A percentile compares a stretch with the other conserved stretches of the same genome.
Evolutionary conservation across 164 flowering plant genomes (phyloP).

Genomic region (Vitis riparia): DNA sequence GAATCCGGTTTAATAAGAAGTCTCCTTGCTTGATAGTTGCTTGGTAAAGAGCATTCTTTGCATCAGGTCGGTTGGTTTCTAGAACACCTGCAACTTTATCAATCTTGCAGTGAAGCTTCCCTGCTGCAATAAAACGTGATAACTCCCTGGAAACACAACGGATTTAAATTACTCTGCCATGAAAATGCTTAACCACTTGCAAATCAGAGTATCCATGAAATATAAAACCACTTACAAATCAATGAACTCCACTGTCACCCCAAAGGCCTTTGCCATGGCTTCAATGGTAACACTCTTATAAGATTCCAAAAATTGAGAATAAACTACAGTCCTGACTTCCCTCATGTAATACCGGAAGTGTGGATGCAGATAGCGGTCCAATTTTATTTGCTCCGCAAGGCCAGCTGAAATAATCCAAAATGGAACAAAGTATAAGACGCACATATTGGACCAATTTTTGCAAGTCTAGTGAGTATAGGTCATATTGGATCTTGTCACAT

Average conservation of each 20-base stretch:
- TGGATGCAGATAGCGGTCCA: conserved; percentile 88
- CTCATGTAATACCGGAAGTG: conserved; percentile 98
- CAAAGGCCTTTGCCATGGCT: conserved; percentile 97
- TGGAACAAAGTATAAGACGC: neutral
- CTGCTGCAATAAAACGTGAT: conserved; percentile 95
- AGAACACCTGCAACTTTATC: conserved; percentile 99
- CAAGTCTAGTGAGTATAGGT: neutral
- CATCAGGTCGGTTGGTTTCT: conserved; percentile 95
- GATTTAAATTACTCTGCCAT: too few species aligned
- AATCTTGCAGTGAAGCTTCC: conserved; percentile 97
- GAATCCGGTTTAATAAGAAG: conserved; percentile 85
- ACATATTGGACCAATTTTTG: neutral
- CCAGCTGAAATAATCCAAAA: conserved; percentile 58
- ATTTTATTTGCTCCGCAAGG: conserved; percentile 77
- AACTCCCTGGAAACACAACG: conserved; percentile 62
- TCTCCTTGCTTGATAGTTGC: conserved; percentile 98
- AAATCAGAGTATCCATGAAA: neutral
- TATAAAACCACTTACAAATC: conserved; percentile 63
- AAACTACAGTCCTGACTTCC: conserved; percentile 85
- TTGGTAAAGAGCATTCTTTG: conserved; percentile 95
- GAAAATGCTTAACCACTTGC: too few species aligned
- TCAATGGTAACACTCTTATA: conserved; percentile 98
- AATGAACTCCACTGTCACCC: conserved; percentile 91
- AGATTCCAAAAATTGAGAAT: conserved; percentile 94
- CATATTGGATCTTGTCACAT: neutral